Percentiles rank a stretch among this genome's conserved stretches.
phyloP scores from a whole-genome alignment of 2,329 filamentous ascomycete genomes.

The Sporothrix variecibatus region DNA sequence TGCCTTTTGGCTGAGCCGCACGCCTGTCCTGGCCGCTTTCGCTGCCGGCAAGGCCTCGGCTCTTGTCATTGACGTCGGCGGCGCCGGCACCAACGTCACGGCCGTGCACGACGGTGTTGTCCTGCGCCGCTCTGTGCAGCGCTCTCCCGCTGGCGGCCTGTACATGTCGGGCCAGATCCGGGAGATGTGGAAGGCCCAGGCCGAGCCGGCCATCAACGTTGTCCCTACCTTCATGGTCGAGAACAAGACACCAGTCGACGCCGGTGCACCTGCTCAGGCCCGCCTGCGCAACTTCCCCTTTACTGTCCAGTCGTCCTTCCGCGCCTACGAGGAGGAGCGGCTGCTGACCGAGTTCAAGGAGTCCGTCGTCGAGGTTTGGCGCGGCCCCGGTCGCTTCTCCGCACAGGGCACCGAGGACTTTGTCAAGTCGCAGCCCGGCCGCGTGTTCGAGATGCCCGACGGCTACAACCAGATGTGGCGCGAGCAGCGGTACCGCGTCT shows the following conservation, averaged over 20 bases:
- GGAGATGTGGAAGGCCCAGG: conserved; percentile 65
- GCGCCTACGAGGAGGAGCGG: conserved; percentile 84
- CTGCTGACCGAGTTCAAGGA: conserved; percentile 97
- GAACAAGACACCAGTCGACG: conserved; percentile 86
- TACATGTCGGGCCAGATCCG: conserved; percentile 90
- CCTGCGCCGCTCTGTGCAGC: conserved; percentile 83
- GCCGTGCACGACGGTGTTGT: conserved; percentile 94
- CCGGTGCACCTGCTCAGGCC: conserved; percentile 75
- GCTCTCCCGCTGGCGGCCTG: conserved; percentile 81
- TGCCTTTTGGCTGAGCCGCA: conserved; percentile 90
- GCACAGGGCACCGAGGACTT: conserved; percentile 73
- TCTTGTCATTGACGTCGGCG: conserved; percentile 88
- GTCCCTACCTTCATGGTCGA: conserved; percentile 81
- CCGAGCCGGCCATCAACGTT: conserved; percentile 62
- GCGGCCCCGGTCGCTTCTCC: conserved; percentile 69
- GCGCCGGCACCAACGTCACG: conserved; percentile 83
- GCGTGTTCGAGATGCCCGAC: conserved; percentile 95
- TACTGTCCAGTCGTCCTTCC: conserved; percentile 69
- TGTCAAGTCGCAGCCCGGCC: conserved; percentile 70
- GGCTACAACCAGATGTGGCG: conserved; percentile 96
- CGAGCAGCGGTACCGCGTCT: conserved; percentile 79
- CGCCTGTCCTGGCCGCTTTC: conserved; percentile 86
- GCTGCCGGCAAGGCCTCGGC: conserved; percentile 91
- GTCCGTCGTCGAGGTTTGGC: conserved; percentile 92
- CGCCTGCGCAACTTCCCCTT: conserved; percentile 69